Base-by-base conservation (phyloP, 306 rosid genomes). In the Cucumis sativus region DNA sequence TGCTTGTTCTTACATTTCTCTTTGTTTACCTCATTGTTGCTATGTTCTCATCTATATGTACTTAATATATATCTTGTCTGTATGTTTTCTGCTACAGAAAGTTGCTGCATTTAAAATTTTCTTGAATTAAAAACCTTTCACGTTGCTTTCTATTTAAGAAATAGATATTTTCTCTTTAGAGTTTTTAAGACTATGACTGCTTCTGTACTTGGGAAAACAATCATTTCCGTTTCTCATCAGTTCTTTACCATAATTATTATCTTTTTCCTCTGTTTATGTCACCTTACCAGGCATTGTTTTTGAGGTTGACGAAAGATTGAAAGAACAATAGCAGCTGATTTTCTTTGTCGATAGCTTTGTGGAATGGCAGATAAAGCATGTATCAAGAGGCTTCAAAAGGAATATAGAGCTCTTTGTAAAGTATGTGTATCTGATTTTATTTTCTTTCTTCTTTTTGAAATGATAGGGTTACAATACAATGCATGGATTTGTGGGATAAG, bases 401-500 rank as follows among this genome's bases (percentile, higher is more conserved):
- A 96, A 87, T 96, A 89, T 75, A 90, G 99, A 89, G 92, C 99
- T n/a, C 92, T 96, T 57, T 96, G 99, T 85, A 96, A 96, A 87
- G 99, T 90, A 81, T 23, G 84, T 5, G 72, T 9, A 9, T 40
- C 5, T 20, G 33, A 6, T 69, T 21, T 45, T 69, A 17, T 41
- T 41, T 43, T 41, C 12, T 78, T 69, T 70, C 12, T 78, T 69
- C 65, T 51, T 15, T 28, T 72, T 45, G 47, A 56, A 28, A 20
- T 73, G 8, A 18, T 33, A 10, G 6, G 5, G 25, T 30, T 30
- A 33, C 47, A 15, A 73, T 30, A 33, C 47, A 15, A 73, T 73
- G 10, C 40, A 52, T 73, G 14, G 23, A 30, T 52, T 25, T 51
- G 33, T 15, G 1, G 39, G 40, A 71, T 33, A 51, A 20, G 21